Percentiles rank a stretch among this genome's conserved stretches.
These are phyloP conservation scores for Kodamaea sagamina DNA, from an alignment of 805 yeast species.

Conservation along the genomic window DNA sequence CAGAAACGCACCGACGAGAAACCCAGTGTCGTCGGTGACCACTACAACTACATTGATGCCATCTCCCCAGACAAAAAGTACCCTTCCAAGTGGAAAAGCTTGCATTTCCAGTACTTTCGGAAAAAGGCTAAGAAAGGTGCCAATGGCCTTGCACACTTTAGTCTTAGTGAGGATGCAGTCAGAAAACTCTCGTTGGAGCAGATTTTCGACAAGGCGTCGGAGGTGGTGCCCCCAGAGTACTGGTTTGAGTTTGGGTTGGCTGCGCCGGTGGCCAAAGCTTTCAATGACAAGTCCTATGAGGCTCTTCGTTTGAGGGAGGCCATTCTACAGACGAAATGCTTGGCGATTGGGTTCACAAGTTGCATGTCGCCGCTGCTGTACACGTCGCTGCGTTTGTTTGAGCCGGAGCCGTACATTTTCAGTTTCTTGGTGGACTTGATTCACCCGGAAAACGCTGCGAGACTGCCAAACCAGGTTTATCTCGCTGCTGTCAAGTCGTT, in stretches of 20 bases:
- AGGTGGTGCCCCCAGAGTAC: conserved; percentile 57
- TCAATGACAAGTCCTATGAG: conserved; percentile 56
- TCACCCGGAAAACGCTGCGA: conserved; percentile 56
- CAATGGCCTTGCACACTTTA: conserved; percentile 14
- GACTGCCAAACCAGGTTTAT: conserved; percentile 54
- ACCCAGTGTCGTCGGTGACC: conserved; percentile 35
- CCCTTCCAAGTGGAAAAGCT: conserved; percentile 58
- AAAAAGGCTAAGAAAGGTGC: conserved; percentile 18
- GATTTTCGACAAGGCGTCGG: conserved; percentile 61
- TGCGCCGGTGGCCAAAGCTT: conserved; percentile 71
- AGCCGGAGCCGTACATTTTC: conserved; percentile 68
- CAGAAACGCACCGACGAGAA: conserved; percentile 15
- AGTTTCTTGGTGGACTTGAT: conserved; percentile 70
- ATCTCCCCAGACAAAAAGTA: conserved; percentile 42
- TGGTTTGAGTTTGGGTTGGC: conserved; percentile 65
- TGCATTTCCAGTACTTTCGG: conserved; percentile 54
- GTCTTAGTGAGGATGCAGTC: conserved; percentile 57
- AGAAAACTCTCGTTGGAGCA: conserved; percentile 57
- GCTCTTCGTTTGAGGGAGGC: conserved; percentile 56
- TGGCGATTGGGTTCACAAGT: conserved; percentile 65
- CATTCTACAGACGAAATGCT: conserved; percentile 63
- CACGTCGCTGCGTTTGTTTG: conserved; percentile 66
- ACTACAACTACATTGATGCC: conserved; percentile 50
- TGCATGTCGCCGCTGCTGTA: conserved; percentile 57
- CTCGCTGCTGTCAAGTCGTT: conserved; percentile 65